Evolutionary conservation across 345 rosid species (phyloP), one percentile per base, ranked within the genome.

Genomic region (Pistacia vera): DNA sequence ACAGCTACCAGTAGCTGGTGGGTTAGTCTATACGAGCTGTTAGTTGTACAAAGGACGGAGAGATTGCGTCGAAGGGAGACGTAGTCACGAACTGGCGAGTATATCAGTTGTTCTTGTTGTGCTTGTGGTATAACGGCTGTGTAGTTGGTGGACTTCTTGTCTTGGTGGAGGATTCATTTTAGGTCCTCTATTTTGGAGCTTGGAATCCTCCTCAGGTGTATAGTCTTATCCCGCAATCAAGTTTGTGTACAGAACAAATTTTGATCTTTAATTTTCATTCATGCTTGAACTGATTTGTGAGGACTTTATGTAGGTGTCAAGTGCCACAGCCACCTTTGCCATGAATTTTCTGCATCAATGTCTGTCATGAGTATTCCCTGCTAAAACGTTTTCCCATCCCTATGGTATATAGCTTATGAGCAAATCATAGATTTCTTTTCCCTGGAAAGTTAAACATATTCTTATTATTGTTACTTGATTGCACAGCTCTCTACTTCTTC

Each of bases 311-410:
- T 54, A 87, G 90, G 87, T 87, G 28, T 79, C 87, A 66, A 84
- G 86, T 81, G 85, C 91, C 38, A 88, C 89, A 5, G 72, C 86
- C 30, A 86, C 89, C 72, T 86, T 88, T 72, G 78, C 81, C 30
- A 84, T 86, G 89, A 52, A 67, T 88, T 88, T 70, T 86, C 89
- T 8, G 83, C 91, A 55, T 84, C 89, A 14, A 82, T 88, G 82
- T 82, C 88, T 5, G 89, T 83, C 3, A 63, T 86, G 86, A 88
- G 61, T 88, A 84, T 58, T 84, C 79, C 65, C 86, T 88, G 35
- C 80, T 86, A 1, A 81, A 83, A 57, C 82, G 88, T 67, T 88
- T 86, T 67, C 88, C 90, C 11, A 77, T 88, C 10, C 90, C 90
- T 81, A 86, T 17, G 90, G 91, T 86, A 68, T 86, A 68, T 30